A percentile compares a stretch with the other conserved stretches of the same genome.
phyloP scores from a whole-genome alignment of 441 rosid species.

The Gossypium gossypioides region DNA sequence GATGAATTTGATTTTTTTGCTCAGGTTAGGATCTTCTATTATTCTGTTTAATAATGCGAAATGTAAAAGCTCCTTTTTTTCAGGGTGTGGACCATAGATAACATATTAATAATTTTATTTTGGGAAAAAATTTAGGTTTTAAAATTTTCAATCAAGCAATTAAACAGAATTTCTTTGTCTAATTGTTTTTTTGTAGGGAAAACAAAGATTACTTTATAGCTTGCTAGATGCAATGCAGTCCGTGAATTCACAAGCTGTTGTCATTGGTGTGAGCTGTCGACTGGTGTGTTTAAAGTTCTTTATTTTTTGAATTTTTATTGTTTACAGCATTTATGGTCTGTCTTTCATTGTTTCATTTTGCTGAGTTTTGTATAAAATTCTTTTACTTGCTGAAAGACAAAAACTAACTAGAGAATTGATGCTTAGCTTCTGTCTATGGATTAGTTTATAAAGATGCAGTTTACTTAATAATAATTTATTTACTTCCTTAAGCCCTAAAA shows the following conservation, averaged over 20 bases:
- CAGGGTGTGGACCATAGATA: background rate
- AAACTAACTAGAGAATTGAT: background rate
- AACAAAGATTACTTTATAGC: slow-evolving; percentile 79
- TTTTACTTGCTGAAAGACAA: background rate
- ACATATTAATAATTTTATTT: background rate
- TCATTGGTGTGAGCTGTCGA: slow-evolving; percentile 74
- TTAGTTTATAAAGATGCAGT: background rate
- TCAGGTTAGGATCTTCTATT: slow-evolving; percentile 46
- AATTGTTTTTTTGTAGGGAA: slow-evolving; percentile 46
- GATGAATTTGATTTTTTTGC: slow-evolving; percentile 88
- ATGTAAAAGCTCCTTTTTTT: background rate
- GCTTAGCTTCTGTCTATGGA: background rate
- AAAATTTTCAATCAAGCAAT: slow-evolving; percentile 5
- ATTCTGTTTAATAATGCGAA: background rate
- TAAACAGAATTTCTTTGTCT: background rate
- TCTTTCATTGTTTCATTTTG: background rate
- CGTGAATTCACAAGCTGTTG: slow-evolving; percentile 83
- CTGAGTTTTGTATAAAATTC: background rate
- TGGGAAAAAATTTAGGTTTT: background rate
- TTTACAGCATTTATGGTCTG: background rate
- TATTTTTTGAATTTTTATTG: background rate
- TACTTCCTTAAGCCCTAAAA: slow-evolving; percentile 8
- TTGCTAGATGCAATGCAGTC: slow-evolving; percentile 91
- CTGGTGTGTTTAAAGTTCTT: slow-evolving; percentile 35
- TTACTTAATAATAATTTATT: background rate